Evolutionary conservation across 768 basidiomycete genomes (phyloP).

Genomic region (Piloderma croceum): DNA sequence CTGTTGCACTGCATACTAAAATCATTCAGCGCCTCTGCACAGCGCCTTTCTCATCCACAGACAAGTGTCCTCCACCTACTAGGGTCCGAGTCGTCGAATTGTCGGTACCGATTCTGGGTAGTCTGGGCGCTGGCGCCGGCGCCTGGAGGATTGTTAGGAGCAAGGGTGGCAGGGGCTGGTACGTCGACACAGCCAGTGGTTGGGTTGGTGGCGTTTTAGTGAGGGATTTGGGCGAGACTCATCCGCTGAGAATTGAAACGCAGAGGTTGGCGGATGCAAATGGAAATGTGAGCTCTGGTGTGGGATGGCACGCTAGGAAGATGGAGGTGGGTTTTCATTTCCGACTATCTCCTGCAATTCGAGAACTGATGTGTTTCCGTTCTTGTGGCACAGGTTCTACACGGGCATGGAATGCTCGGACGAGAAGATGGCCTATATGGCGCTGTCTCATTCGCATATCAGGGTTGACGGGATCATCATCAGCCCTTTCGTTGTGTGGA

Average conservation of each 20-base stretch:
- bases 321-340: constrained; percentile 64
- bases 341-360: constrained; percentile 1
- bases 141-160: constrained; percentile 87
- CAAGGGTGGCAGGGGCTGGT: constrained; percentile 94
- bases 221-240: constrained; percentile 52
- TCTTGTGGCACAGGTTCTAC: constrained; percentile 52
- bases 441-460: constrained; percentile 91
- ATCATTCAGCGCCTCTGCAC: constrained; percentile 77
- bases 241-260: constrained; percentile 69
- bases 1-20: constrained; percentile 69
- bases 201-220: constrained; percentile 64
- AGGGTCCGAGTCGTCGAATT: constrained; percentile 85
- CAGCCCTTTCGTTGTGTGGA: too few relatives aligned
- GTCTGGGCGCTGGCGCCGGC: constrained; percentile 72
- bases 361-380: constrained; percentile 2
- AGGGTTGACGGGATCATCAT: constrained; percentile 58
- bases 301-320: constrained; percentile 95
- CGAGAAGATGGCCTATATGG: constrained; percentile 92
- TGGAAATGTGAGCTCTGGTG: constrained; percentile 84
- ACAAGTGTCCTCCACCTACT: constrained; percentile 49
- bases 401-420: constrained; percentile 86
- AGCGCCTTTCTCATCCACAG: constrained; percentile 51
- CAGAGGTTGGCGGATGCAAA: constrained; percentile 71
- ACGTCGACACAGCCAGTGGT: constrained; percentile 80
- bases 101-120: constrained; percentile 60